Evolutionary conservation across 768 basidiomycete genomes (phyloP).

Genomic region (Macrolepiota dolichaula): DNA sequence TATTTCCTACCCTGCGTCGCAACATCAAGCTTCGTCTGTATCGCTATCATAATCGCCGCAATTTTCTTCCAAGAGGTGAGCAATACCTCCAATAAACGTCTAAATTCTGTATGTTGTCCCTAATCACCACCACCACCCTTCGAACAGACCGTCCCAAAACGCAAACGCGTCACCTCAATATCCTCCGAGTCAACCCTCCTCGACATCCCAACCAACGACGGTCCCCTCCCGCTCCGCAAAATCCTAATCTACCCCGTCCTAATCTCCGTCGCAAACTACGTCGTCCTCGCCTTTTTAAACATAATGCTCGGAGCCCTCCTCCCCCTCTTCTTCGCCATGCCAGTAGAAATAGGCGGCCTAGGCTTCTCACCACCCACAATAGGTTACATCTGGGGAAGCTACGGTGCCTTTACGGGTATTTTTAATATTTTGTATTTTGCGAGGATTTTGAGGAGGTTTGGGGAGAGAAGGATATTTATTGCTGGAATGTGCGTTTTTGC

Average conservation of each 20-base stretch:
- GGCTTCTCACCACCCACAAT: slow-evolving; percentile 59
- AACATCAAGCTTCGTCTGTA: slow-evolving; percentile 30
- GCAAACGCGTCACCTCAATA: slow-evolving; percentile 12
- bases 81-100: too few species aligned
- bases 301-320: slow-evolving; percentile 51
- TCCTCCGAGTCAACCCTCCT: slow-evolving; percentile 16
- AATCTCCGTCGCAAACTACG: slow-evolving; percentile 69
- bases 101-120: too few species aligned
- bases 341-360: slow-evolving; percentile 62
- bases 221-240: slow-evolving; percentile 38
- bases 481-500: slow-evolving; percentile 32
- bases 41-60: slow-evolving; percentile 30
- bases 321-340: slow-evolving; percentile 69
- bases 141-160: slow-evolving; percentile 29
- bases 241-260: slow-evolving; percentile 54
- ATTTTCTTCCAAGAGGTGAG: slow-evolving; percentile 43
- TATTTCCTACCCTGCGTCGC: slow-evolving; percentile 71
- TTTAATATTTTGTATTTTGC: slow-evolving; percentile 42
- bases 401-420: slow-evolving; percentile 35
- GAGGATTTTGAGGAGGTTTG: slow-evolving; percentile 36
- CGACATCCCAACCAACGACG: slow-evolving; percentile 15
- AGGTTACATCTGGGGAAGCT: slow-evolving; percentile 50
- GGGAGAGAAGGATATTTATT: slow-evolving; percentile 39
- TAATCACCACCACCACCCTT: too few species aligned
- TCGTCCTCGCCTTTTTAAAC: slow-evolving; percentile 59